Conservation (phyloP, 345 rosid genomes). For the Eutrema yunnanense region DNA sequence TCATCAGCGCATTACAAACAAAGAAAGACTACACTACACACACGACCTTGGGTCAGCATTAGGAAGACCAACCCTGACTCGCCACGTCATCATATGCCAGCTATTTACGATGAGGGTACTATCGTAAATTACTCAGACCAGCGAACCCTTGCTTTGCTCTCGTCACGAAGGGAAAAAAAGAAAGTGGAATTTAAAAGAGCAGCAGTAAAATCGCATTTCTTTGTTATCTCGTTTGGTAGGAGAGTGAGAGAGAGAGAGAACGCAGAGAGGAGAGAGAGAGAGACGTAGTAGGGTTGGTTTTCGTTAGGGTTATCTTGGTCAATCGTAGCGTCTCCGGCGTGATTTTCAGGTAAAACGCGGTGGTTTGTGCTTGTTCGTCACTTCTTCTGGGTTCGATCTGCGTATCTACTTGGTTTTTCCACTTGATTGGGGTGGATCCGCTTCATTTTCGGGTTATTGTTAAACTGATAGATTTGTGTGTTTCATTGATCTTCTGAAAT, state of each 20-base stretch:
- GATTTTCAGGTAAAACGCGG: constrained; percentile 5
- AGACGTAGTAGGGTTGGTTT: constrained; percentile 21
- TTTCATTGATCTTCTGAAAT: background rate
- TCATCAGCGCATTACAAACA: constrained; percentile 19
- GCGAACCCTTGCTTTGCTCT: background rate
- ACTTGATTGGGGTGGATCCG: constrained; percentile 13
- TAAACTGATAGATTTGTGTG: background rate
- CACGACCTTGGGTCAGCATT: constrained; percentile 18
- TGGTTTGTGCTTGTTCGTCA: background rate
- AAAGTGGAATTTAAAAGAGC: constrained; percentile 12
- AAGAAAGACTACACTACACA: background rate
- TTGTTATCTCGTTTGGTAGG: constrained; percentile 5
- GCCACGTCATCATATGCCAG: constrained; percentile 9
- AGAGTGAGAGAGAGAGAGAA: background rate
- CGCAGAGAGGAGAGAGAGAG: background rate
- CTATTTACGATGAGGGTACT: background rate
- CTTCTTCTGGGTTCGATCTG: constrained; percentile 10
- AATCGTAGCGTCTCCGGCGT: constrained; percentile 11
- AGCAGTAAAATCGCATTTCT: constrained; percentile 12
- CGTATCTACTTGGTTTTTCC: background rate
- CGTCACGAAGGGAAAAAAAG: background rate
- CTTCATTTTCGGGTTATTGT: background rate
- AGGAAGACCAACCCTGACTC: constrained; percentile 13
- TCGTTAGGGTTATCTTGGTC: background rate
- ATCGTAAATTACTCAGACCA: background rate